Evolutionary conservation across 495 filamentous ascomycete genomes (phyloP).

Genomic region (Neurospora tetrasperma): DNA sequence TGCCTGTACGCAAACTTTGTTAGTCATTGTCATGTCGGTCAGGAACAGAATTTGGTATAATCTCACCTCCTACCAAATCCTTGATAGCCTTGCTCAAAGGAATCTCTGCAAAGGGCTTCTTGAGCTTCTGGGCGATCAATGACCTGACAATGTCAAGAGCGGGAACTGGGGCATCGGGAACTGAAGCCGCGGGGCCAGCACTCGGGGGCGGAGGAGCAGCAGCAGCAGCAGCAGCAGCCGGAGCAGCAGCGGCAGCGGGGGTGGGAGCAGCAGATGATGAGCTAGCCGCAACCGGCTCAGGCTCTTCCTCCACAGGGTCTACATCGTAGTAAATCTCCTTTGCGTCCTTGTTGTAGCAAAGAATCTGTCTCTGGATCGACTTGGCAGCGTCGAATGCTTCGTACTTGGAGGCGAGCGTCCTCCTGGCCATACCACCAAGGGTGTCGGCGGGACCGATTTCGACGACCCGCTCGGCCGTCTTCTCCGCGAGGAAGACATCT

Average conservation of each 20-base stretch:
- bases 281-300: conserved; percentile 44
- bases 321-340: conserved; percentile 99
- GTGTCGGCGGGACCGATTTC: conserved; percentile 97
- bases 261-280: conserved; percentile 36
- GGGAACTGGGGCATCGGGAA: conserved; percentile 76
- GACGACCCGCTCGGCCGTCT: conserved; percentile 91
- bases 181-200: conserved; percentile 78
- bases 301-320: conserved; percentile 88
- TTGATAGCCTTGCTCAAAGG: conserved; percentile 97
- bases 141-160: conserved; percentile 84
- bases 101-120: conserved; percentile 83
- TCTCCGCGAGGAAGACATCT: conserved; percentile 96
- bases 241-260: conserved; percentile 40
- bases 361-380: conserved; percentile 89
- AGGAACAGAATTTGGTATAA: not conserved
- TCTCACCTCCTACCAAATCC: conserved; percentile 90
- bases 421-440: conserved; percentile 94
- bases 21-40: conserved; percentile 5
- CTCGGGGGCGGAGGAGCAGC: conserved; percentile 53
- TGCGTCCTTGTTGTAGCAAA: conserved; percentile 98
- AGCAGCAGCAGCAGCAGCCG: conserved; percentile 37
- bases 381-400: conserved; percentile 97
- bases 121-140: conserved; percentile 95
- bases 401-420: conserved; percentile 93
- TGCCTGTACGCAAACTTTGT: conserved; percentile 44